A percentile compares a stretch with the other conserved stretches of the same genome.
These are phyloP conservation scores for Fusarium kyushuense DNA, from an alignment of 2,329 filamentous ascomycete species.

Conservation along the genomic window DNA sequence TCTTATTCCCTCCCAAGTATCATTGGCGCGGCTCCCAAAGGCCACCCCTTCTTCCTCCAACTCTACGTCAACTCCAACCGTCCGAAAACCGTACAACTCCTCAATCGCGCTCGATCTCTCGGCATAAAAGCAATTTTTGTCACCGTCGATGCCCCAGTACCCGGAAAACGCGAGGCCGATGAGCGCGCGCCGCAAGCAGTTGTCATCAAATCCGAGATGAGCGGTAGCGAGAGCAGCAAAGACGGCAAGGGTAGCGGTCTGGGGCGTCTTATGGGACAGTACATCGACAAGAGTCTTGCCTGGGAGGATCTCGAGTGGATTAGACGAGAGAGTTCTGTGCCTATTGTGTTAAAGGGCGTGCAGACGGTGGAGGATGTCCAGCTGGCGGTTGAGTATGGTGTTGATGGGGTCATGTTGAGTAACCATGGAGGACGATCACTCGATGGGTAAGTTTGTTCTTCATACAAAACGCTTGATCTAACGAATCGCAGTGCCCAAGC, in stretches of 20 bases:
- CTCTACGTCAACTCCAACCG: conserved; percentile 67
- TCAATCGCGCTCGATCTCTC: conserved; percentile 54
- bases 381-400: conserved; percentile 60
- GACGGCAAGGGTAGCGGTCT: conserved; percentile 66
- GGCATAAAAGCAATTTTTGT: conserved; percentile 66
- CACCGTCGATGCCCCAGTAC: conserved; percentile 67
- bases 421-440: conserved; percentile 70
- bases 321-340: conserved; percentile 57
- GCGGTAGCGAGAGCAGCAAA: conserved; percentile 58
- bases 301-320: conserved; percentile 68
- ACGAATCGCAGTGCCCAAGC: conserved; percentile 52
- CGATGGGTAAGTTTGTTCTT: conserved; percentile 54
- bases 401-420: conserved; percentile 67
- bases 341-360: conserved; percentile 68
- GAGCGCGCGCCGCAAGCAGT: conserved; percentile 63
- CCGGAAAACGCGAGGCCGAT: conserved; percentile 69
- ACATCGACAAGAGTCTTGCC: conserved; percentile 63
- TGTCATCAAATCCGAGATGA: conserved; percentile 54
- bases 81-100: conserved; percentile 60
- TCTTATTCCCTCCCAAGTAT: conserved; percentile 45
- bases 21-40: conserved; percentile 39
- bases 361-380: conserved; percentile 68
- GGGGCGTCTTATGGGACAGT: conserved; percentile 63
- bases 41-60: conserved; percentile 54
- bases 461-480: fast-evolving